Evolutionary conservation across 164 flowering plant species (phyloP), one percentile per base, ranked within the genome.

Genomic region (Piper betle): DNA sequence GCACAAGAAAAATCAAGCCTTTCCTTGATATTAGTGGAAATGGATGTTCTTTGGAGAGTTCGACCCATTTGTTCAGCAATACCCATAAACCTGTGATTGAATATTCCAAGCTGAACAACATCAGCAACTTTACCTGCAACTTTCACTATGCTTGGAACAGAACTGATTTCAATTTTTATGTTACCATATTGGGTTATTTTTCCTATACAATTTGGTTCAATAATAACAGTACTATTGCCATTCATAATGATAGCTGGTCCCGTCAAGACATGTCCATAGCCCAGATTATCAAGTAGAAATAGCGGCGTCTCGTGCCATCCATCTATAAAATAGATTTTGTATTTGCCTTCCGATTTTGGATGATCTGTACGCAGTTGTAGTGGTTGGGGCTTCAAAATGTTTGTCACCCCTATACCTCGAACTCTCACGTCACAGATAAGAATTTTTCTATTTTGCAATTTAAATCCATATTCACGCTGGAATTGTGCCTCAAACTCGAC

Each of bases 41-140:
- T 90, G 57, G 99, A 90, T 57, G 96, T 93, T 72, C 99, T 80
- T 71, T 93, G 99, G 6, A 93, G 78, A 15, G 99, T 93, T 8
- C 97, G 80, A 53, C 99, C 99, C 99, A 93, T 93, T 73, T 93
- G 99, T 68, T 93, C 97, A 25, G 97, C 99, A 64, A 90, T 90
- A 13, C 97, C 99, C 99, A 93, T 93, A 71, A 93, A 93, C 65
- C 97, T 80, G 78, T 93, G 83, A 65, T 86, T 90, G 75, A 93
- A 93, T 59, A 93, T 93, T 37, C 97, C 91, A 43, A 93, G 92
- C 64, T 84, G 97, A 71, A 93, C 97, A 41, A 93, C 99, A 71
- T 93, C 95, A 46, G 96, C 97, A 61, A 85, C 86, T 48, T 79
- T 80, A 59, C 82, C 94, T 6, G 79, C 64, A 63, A 78, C 64